A percentile compares a stretch with the other conserved stretches of the same genome.
Evolutionary conservation across 2,329 filamentous ascomycete genomes (phyloP).

Genomic region (Colletotrichum godetiae): DNA sequence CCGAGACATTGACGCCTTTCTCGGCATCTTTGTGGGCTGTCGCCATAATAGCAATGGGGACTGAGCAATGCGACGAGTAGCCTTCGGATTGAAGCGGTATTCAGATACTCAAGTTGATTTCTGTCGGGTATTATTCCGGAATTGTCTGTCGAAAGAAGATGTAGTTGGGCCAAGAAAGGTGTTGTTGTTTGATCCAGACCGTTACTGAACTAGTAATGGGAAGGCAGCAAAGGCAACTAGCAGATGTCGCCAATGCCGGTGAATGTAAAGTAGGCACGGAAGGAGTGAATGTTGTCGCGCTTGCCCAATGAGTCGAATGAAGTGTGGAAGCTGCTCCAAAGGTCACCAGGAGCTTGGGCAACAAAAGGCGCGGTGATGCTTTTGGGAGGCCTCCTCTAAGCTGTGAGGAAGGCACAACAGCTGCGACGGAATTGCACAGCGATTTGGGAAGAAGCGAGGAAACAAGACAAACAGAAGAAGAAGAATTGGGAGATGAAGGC

Average conservation of each 20-base stretch:
- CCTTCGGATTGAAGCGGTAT: not conserved
- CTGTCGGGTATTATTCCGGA: not conserved
- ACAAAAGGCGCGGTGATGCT: not conserved
- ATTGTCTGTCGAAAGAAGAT: not conserved
- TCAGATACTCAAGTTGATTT: not conserved
- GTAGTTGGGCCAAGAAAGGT: not conserved
- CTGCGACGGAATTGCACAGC: not conserved
- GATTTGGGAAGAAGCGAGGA: not conserved
- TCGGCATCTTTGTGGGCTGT: slow-evolving; percentile 16
- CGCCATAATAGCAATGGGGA: slow-evolving; percentile 6
- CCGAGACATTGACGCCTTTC: slow-evolving; percentile 15
- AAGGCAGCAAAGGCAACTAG: not conserved
- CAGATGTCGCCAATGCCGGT: not conserved
- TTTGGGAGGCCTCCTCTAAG: not conserved
- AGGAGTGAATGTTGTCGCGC: not conserved
- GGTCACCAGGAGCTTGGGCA: not conserved
- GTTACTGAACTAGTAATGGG: not conserved
- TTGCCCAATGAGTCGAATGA: not conserved
- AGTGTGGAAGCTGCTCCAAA: not conserved
- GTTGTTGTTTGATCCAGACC: not conserved
- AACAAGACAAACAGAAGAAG: not conserved
- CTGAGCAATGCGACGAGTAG: too few species aligned
- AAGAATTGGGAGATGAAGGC: not conserved
- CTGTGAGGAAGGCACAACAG: not conserved
- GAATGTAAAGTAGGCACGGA: not conserved